Base-by-base conservation (phyloP, 2,329 filamentous ascomycete genomes). In the Trichoderma sp. region DNA sequence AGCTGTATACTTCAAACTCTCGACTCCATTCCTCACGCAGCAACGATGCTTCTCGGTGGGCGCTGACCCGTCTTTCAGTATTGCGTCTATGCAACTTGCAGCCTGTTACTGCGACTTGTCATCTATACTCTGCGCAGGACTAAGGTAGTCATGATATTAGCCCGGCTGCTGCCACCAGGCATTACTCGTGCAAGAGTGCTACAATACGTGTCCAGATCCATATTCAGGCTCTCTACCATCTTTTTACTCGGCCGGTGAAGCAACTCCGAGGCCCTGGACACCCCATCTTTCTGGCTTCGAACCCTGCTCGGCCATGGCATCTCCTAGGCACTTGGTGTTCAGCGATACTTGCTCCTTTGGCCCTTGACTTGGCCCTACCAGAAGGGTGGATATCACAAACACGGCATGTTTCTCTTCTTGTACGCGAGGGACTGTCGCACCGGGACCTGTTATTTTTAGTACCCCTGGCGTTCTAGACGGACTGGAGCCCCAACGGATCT, bases 351-450 rank as follows among this genome's bases (percentile, higher is more conserved):
- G 58, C 14, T 46, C 26, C 16, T 37, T 37, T 26, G 39, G 14
- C 16, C 34, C 52, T 51, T 46, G 16, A 39, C 49, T 58, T 58
- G 37, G 58, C 56, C 30, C 32, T 28, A 28, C 46, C 43, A 21
- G 55, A n/a, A 55, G 24, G 46, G 34, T 39, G 63, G 49, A 59
- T 63, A 49, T 56, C 66, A 68, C 66, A 59, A 63, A 68, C 61
- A 63, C 66, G 66, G 51, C n/a, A 28, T 51, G 54, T 59, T 59
- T 67, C 55, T 52, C 26, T 13, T 55, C 24, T 34, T 55, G 34
- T 49, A 58, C 63, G 26, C 52, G 63, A 66, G 52, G 63, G 52
- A 66, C 28, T 49, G 49, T 65, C 34, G 63, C 52, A 66, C 63
- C 24, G 6, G 52, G 24, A 2, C 46, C 26, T 26, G 18, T 39